Evolutionary conservation across 176 grass and related monocot genomes (phyloP), one percentile per base, ranked within the genome.

Genomic region (Calamus simplicifolius): DNA sequence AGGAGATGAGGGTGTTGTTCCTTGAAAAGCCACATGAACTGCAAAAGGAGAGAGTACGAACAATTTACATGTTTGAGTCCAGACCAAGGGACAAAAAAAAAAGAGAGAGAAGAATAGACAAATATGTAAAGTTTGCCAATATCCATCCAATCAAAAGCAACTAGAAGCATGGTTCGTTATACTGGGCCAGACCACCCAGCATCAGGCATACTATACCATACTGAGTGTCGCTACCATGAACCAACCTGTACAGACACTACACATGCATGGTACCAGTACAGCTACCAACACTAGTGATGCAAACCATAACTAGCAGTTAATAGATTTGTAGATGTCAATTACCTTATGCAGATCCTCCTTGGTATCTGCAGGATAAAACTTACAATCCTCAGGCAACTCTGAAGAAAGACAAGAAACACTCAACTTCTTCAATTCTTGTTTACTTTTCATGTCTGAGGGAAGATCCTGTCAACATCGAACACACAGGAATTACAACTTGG

Each of bases 1-100:
- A 56, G 92, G 92, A 61, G 62, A 73, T 57, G 81, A 81, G 88
- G 83, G 52, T 67, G 75, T 61, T 97, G 92, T 81, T 97, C 92
- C 84, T 88, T 97, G 75, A 97, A 85, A 77, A 85, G 84, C 84
- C 92, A 82, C 80, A 97, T 88, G 84, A 97, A 97, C 92, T 97
- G 69, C 18, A 70, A 49, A 18, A 75, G 19, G 31, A 75, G 51
- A 60, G 29, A 16, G 21, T 26, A 60, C 48, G 57, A 66, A 75
- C 27, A 21, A 31, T 51, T 29, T 52, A 59, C n/a, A 48, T 56
- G 48, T 61, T 17, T 59, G 13, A 27, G 25, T 68, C 10, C 48
- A 66, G 13, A 25, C 19, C 25, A 6, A 29, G 30, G 50, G 16
- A 73, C 4, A 63, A 23, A 56, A 59, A 67, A 52, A 6, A 14